Evolutionary conservation across 2,329 filamentous ascomycete genomes (phyloP).

Genomic region (Dactylellina leptospora): DNA sequence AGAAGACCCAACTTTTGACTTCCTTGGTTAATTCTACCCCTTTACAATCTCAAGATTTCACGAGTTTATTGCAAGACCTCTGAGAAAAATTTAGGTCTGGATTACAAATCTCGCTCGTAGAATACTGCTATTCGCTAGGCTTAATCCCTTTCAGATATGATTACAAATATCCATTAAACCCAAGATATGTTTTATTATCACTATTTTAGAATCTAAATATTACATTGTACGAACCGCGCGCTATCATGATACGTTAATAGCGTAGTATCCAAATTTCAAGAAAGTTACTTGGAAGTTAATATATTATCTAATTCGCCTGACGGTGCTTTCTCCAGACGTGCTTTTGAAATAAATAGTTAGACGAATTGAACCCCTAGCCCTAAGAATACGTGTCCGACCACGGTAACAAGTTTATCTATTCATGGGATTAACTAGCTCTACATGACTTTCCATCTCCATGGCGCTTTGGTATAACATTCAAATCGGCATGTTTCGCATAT

Average conservation of each 20-base stretch:
- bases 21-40: background rate
- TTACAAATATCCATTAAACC: too few relatives aligned
- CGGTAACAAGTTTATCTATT: background rate
- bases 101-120: background rate
- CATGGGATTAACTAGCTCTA: background rate
- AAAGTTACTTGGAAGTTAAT: too few relatives aligned
- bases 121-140: background rate
- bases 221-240: too few relatives aligned
- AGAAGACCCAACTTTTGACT: background rate
- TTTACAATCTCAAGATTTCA: background rate
- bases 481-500: slow-evolving; percentile 11
- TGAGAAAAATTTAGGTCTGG: background rate
- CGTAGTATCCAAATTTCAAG: too few relatives aligned
- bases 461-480: slow-evolving; percentile 1
- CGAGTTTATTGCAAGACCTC: background rate
- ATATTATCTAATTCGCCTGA: too few relatives aligned
- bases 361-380: too few relatives aligned
- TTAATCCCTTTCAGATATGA: background rate
- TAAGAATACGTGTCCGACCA: background rate
- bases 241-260: too few relatives aligned
- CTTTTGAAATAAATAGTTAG: too few relatives aligned
- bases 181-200: too few relatives aligned
- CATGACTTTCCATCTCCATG: slow-evolving; percentile 1
- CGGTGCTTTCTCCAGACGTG: too few relatives aligned
- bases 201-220: too few relatives aligned